Evolutionary conservation across 148 eudicot genomes (phyloP).

Genomic region (Arctostaphylos glauca): DNA sequence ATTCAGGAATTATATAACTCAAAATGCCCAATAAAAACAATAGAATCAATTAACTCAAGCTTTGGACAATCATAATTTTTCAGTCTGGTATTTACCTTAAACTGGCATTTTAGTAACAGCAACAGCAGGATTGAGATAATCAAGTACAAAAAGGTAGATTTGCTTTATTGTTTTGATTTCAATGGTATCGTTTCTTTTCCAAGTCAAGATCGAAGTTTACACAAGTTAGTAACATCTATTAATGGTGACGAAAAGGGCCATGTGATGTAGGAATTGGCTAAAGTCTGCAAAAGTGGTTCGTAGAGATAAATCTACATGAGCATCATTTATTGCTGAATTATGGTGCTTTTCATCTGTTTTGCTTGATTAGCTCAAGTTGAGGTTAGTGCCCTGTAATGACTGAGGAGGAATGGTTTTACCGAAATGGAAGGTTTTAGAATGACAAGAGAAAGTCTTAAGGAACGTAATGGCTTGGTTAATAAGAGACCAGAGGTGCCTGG

Average conservation of each 20-base stretch:
- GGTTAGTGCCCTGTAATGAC: not conserved
- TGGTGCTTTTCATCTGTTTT: not conserved
- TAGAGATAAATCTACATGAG: not conserved
- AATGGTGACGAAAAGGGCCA: not conserved
- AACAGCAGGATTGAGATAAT: not conserved
- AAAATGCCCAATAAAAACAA: not conserved
- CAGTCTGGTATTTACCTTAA: not conserved
- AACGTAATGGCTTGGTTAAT: not conserved
- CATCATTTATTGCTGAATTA: not conserved
- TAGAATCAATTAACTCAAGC: not conserved
- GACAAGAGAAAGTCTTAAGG: not conserved
- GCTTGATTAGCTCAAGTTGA: not conserved
- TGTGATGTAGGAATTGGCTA: not conserved
- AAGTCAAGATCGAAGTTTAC: not conserved
- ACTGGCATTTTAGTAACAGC: not conserved
- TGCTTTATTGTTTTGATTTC: not conserved
- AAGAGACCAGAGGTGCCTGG: not conserved
- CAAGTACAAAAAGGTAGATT: not conserved
- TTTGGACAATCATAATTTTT: not conserved
- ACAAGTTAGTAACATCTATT: not conserved
- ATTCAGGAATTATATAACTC: not conserved
- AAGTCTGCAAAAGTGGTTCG: not conserved
- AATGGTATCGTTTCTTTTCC: not conserved
- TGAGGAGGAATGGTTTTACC: not conserved
- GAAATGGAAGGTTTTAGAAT: not conserved